Evolutionary conservation across 2,329 filamentous ascomycete genomes (phyloP).

Genomic region (Fusarium camptoceras): DNA sequence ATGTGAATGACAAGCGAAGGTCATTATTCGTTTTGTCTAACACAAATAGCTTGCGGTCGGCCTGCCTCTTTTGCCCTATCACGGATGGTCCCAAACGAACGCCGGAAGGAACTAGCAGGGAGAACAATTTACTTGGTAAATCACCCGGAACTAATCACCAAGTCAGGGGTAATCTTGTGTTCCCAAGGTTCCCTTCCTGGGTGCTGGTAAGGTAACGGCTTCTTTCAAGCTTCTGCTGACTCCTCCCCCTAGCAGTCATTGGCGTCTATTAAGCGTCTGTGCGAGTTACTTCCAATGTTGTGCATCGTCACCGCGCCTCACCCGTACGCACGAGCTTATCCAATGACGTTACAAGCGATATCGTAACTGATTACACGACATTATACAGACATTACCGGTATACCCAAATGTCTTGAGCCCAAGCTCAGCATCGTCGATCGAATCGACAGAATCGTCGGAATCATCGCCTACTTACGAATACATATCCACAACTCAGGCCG

Average conservation of each 20-base stretch:
- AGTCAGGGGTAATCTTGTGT: slow-evolving; percentile 36
- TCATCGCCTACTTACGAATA: slow-evolving; percentile 4
- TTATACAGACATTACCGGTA: background rate
- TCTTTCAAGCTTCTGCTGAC: slow-evolving; percentile 33
- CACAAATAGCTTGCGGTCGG: slow-evolving; percentile 39
- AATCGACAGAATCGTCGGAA: background rate
- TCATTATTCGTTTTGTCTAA: slow-evolving; percentile 26
- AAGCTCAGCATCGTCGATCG: slow-evolving; percentile 29
- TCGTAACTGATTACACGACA: background rate
- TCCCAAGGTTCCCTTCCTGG: slow-evolving; percentile 6
- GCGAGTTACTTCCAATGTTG: slow-evolving; percentile 35
- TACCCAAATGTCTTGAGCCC: background rate
- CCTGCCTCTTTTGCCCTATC: slow-evolving; percentile 25
- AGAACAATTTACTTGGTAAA: slow-evolving; percentile 37
- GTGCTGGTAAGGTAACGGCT: slow-evolving; percentile 23
- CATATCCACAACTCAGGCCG: slow-evolving; percentile 27
- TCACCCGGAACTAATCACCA: slow-evolving; percentile 29
- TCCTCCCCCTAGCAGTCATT: slow-evolving; percentile 10
- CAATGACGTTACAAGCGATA: slow-evolving; percentile 14
- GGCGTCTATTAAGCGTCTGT: slow-evolving; percentile 34
- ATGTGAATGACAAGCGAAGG: slow-evolving; percentile 26
- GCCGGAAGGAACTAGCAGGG: slow-evolving; percentile 11
- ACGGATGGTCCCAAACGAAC: slow-evolving; percentile 15
- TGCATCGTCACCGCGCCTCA: slow-evolving; percentile 40
- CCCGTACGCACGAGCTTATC: slow-evolving; percentile 34